Conservation (phyloP, 1,284 basidiomycete species). For the Abortiporus biennis region DNA sequence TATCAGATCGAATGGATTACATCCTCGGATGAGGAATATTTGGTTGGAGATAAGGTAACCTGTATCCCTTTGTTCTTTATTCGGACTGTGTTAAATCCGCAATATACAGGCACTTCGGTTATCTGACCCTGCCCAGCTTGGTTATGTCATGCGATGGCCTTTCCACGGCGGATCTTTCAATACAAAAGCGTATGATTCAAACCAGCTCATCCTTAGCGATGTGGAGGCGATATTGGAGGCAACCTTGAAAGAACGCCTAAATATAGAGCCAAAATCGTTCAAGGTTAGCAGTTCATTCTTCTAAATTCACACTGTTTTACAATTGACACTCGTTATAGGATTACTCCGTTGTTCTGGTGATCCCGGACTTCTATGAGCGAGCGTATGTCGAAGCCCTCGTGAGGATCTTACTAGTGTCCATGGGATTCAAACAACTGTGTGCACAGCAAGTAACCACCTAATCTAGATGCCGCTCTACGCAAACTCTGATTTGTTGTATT, state of each 20-base stretch:
- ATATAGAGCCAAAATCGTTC: constrained; percentile 51
- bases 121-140: constrained; percentile 57
- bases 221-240: constrained; percentile 65
- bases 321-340: constrained; percentile 40
- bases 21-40: constrained; percentile 37
- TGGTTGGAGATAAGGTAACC: constrained; percentile 68
- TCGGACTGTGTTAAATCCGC: constrained; percentile 1
- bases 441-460: constrained; percentile 67
- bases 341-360: constrained; percentile 83
- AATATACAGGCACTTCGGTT: constrained; percentile 61
- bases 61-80: constrained; percentile 1
- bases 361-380: constrained; percentile 90
- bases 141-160: constrained; percentile 75
- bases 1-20: constrained; percentile 80
- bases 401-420: constrained; percentile 68
- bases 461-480: background rate
- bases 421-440: constrained; percentile 91
- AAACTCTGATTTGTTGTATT: constrained; percentile 2
- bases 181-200: constrained; percentile 66
- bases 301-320: constrained; percentile 3
- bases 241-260: constrained; percentile 57
- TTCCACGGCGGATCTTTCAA: constrained; percentile 77
- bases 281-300: constrained; percentile 42
- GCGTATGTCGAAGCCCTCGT: constrained; percentile 79
- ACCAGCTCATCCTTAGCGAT: constrained; percentile 71